These are phyloP conservation scores for Porphyrellus cyaneotinctus DNA, from an alignment of 768 basidiomycete genomes.

Conservation along the genomic window DNA sequence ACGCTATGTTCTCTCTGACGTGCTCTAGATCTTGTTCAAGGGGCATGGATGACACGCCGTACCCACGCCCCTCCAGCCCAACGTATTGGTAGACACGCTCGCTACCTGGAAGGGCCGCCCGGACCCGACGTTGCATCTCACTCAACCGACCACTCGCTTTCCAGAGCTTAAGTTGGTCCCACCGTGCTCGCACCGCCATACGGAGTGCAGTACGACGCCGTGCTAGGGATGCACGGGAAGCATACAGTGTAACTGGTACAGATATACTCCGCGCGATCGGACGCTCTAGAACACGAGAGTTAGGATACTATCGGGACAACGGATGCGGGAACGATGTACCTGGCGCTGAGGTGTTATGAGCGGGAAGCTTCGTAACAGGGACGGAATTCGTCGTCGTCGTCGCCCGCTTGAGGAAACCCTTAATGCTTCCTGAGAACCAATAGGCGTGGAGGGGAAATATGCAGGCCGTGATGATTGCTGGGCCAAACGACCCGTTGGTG, in stretches of 20 bases:
- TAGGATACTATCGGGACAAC: background rate
- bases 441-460: constrained; percentile 48
- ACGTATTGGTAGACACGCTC: constrained; percentile 32
- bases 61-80: constrained; percentile 13
- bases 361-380: background rate
- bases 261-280: constrained; percentile 8
- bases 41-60: background rate
- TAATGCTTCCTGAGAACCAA: constrained; percentile 52
- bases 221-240: constrained; percentile 22
- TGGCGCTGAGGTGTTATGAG: background rate
- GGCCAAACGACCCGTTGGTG: constrained; percentile 36
- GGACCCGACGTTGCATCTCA: constrained; percentile 29
- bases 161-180: constrained; percentile 29
- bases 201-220: constrained; percentile 28
- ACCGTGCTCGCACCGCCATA: constrained; percentile 25
- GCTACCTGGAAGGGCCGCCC: constrained; percentile 25
- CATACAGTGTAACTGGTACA: constrained; percentile 2
- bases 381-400: constrained; percentile 2
- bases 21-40: background rate
- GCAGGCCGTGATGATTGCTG: constrained; percentile 35
- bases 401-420: constrained; percentile 40
- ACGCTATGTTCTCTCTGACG: background rate
- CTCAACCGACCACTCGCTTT: constrained; percentile 24
- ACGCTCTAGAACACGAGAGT: constrained; percentile 14
- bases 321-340: constrained; percentile 7